A percentile compares a stretch with the other conserved stretches of the same genome.
phyloP scores from a whole-genome alignment of 306 rosid genomes.

The Rosa chinensis region DNA sequence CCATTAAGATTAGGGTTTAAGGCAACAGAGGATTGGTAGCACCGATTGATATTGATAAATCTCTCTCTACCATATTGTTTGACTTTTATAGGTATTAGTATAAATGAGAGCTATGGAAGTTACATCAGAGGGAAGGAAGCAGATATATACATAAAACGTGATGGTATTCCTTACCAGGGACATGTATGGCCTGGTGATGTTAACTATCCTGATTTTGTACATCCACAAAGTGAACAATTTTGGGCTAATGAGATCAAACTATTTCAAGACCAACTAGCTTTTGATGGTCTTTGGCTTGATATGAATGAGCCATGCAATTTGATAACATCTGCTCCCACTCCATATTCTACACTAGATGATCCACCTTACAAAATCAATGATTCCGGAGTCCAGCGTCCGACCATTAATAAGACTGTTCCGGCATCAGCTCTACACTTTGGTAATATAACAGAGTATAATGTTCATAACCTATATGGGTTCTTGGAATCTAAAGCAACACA shows the following conservation, averaged over 20 bases:
- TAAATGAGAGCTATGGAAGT: conserved; percentile 57
- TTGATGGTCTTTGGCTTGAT: conserved; percentile 89
- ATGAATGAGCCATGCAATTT: conserved; percentile 56
- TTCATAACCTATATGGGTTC: conserved; percentile 77
- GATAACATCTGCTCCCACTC: too few relatives aligned
- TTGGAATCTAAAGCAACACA: conserved; percentile 64
- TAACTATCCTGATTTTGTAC: conserved; percentile 69
- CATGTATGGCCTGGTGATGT: conserved; percentile 86
- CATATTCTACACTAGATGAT: too few relatives aligned
- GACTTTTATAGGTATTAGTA: conserved; percentile 54
- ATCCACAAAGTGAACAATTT: conserved; percentile 40
- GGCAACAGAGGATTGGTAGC: not conserved
- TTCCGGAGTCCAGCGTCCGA: too few relatives aligned
- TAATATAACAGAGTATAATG: conserved; percentile 20
- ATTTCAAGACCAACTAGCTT: conserved; percentile 52
- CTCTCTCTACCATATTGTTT: not conserved
- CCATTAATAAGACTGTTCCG: too few relatives aligned
- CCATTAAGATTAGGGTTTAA: not conserved
- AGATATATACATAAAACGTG: conserved; percentile 63
- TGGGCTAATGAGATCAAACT: conserved; percentile 74
- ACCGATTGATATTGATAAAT: not conserved
- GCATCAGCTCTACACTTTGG: too few relatives aligned
- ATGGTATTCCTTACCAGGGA: conserved; percentile 64
- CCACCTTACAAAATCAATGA: too few relatives aligned
- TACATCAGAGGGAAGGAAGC: conserved; percentile 62